Conservation (phyloP, 2,329 filamentous ascomycete genomes). For the Alternaria gansuensis region DNA sequence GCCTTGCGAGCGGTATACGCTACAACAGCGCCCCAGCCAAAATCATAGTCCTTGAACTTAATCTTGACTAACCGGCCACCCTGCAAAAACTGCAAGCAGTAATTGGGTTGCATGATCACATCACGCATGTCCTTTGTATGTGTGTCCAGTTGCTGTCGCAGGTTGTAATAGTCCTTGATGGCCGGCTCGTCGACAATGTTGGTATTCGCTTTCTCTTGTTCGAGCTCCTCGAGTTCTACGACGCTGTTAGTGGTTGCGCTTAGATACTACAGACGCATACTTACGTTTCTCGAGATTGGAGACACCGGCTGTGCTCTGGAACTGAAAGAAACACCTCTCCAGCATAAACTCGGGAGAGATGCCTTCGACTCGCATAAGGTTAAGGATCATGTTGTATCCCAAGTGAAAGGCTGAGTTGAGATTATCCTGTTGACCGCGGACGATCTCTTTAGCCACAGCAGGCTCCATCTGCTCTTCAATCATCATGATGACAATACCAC, state of each 20-base stretch:
- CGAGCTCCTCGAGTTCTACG: conserved; percentile 77
- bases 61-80: conserved; percentile 87
- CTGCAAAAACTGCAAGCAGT: conserved; percentile 85
- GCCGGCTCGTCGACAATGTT: conserved; percentile 84
- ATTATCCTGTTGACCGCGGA: conserved; percentile 94
- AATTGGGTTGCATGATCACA: conserved; percentile 90
- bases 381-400: conserved; percentile 99
- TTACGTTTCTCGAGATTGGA: conserved; percentile 76
- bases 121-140: conserved; percentile 90
- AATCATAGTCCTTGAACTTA: conserved; percentile 80
- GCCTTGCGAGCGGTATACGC: conserved; percentile 73
- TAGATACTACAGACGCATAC: conserved; percentile 11
- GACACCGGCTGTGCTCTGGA: conserved; percentile 92
- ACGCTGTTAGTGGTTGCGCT: conserved; percentile 8
- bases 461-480: conserved; percentile 96
- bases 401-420: conserved; percentile 98
- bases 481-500: conserved; percentile 99
- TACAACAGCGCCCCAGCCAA: conserved; percentile 92
- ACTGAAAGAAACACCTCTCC: conserved; percentile 98
- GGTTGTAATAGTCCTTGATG: conserved; percentile 92
- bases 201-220: conserved; percentile 76
- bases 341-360: conserved; percentile 99
- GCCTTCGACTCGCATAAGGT: conserved; percentile 96
- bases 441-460: conserved; percentile 90
- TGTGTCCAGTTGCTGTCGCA: conserved; percentile 81